Evolutionary conservation across 2,329 filamentous ascomycete species (phyloP).

Genomic region (Uncinocarpus reesii): DNA sequence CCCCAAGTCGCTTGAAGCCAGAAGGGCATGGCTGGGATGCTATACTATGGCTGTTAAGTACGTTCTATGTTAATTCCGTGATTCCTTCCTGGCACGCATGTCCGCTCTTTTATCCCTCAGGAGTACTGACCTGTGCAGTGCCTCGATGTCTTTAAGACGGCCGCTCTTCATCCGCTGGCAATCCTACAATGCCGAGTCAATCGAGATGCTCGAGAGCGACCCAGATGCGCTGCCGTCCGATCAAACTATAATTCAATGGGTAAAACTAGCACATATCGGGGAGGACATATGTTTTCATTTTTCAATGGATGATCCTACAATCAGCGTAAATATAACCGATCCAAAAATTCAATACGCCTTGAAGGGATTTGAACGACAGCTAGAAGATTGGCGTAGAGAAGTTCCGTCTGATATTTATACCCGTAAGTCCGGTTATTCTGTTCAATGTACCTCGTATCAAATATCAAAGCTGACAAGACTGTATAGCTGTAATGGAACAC

Average conservation of each 20-base stretch:
- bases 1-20: slow-evolving; percentile 46
- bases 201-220: slow-evolving; percentile 48
- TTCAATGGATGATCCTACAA: slow-evolving; percentile 53
- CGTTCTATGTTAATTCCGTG: slow-evolving; percentile 16
- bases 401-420: slow-evolving; percentile 46
- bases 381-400: slow-evolving; percentile 50
- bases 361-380: slow-evolving; percentile 53
- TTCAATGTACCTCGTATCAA: neutral
- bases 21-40: slow-evolving; percentile 51
- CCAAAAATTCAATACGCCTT: slow-evolving; percentile 54
- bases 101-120: neutral
- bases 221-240: slow-evolving; percentile 49
- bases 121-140: slow-evolving; percentile 30
- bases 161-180: slow-evolving; percentile 51
- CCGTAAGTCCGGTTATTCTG: slow-evolving; percentile 39
- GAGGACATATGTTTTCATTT: slow-evolving; percentile 61
- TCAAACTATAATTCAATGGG: slow-evolving; percentile 46
- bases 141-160: slow-evolving; percentile 49
- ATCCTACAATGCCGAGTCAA: slow-evolving; percentile 53
- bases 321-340: slow-evolving; percentile 47
- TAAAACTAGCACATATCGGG: slow-evolving; percentile 51
- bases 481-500: slow-evolving; percentile 50
- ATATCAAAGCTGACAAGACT: neutral
- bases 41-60: slow-evolving; percentile 52
- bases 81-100: too few relatives aligned